A percentile compares a stretch with the other conserved stretches of the same genome.
Evolutionary conservation across 2,329 filamentous ascomycete genomes (phyloP).

Genomic region (Pseudogymnoascus sp.): DNA sequence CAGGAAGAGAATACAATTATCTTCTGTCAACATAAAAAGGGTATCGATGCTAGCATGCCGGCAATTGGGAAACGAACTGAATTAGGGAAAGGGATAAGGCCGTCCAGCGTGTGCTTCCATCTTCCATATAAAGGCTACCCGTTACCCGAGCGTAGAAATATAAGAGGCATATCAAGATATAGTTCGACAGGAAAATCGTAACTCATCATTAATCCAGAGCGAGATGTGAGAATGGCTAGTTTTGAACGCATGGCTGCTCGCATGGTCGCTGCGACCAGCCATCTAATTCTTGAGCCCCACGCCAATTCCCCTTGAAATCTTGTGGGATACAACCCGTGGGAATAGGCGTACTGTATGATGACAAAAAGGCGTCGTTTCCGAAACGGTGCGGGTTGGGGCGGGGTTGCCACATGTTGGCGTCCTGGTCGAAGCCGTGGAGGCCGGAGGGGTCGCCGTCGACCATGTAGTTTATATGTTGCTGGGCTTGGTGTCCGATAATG

Average conservation of each 20-base stretch:
- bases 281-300: not conserved
- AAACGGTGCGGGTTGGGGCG: not conserved
- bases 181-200: not conserved
- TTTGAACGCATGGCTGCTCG: not conserved
- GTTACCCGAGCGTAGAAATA: not conserved
- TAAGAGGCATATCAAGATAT: not conserved
- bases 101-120: not conserved
- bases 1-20: conserved; percentile 2
- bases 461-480: not conserved
- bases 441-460: not conserved
- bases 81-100: not conserved
- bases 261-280: not conserved
- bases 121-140: not conserved
- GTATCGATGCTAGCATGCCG: not conserved
- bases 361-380: not conserved
- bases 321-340: not conserved
- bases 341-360: not conserved
- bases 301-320: not conserved
- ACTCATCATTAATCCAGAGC: not conserved
- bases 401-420: not conserved
- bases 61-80: not conserved
- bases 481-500: conserved; percentile 31
- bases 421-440: not conserved
- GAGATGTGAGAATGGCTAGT: not conserved
- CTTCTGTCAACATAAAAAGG: not conserved